These are phyloP conservation scores for Hawksworthiomyces lignivorus DNA, from an alignment of 2,329 filamentous ascomycete species.

Conservation along the genomic window DNA sequence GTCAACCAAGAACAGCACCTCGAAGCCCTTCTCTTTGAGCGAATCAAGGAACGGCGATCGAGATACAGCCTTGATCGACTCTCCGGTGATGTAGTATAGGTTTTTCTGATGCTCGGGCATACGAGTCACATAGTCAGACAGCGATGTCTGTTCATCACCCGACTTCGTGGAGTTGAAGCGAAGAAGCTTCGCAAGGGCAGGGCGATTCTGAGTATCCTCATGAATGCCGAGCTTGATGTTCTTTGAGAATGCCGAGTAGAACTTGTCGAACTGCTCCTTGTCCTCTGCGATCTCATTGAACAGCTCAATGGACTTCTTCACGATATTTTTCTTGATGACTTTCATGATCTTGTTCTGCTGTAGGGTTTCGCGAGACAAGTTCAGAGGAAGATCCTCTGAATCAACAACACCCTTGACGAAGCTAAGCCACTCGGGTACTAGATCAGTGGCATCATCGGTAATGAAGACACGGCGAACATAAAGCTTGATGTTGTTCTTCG, in stretches of 20 bases:
- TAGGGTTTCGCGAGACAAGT: slow-evolving; percentile 98
- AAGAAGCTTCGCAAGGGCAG: slow-evolving; percentile 89
- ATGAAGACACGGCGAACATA: slow-evolving; percentile 99
- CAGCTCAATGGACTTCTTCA: slow-evolving; percentile 99
- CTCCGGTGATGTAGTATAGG: slow-evolving; percentile 99
- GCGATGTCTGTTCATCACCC: slow-evolving; percentile 88
- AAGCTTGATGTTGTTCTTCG: slow-evolving; percentile 99
- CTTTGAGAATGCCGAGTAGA: slow-evolving; percentile 99
- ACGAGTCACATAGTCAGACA: slow-evolving; percentile 95
- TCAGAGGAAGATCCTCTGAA: slow-evolving; percentile 98
- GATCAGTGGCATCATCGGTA: slow-evolving; percentile 97
- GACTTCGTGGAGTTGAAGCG: slow-evolving; percentile 99
- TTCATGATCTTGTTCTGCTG: slow-evolving; percentile 99
- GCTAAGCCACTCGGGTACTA: slow-evolving; percentile 98
- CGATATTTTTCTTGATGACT: slow-evolving; percentile 99
- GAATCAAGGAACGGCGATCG: slow-evolving; percentile 99
- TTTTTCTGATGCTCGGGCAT: slow-evolving; percentile 99
- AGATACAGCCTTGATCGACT: slow-evolving; percentile 95
- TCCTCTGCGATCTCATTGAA: slow-evolving; percentile 99
- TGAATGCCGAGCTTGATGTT: slow-evolving; percentile 99
- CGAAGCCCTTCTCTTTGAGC: slow-evolving; percentile 98
- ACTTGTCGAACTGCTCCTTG: slow-evolving; percentile 99
- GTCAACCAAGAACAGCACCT: slow-evolving; percentile 98
- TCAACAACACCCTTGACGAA: slow-evolving; percentile 99
- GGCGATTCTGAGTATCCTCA: slow-evolving; percentile 98